Conservation (phyloP, 257 asterid species). For the Solanum ossicruentum region DNA sequence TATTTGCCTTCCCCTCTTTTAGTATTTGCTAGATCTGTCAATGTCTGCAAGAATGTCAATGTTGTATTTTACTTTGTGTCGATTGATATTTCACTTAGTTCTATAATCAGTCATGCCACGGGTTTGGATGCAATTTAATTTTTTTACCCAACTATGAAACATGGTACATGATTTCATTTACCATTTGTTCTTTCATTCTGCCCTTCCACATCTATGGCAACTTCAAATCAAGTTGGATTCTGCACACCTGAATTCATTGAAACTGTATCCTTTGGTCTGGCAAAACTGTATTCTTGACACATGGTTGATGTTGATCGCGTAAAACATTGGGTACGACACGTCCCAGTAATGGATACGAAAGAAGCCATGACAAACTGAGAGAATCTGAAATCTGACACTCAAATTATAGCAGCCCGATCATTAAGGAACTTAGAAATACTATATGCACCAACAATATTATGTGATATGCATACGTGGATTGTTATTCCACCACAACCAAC, state of each 20-base stretch:
- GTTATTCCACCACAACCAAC: background rate
- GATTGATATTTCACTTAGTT: too few species aligned
- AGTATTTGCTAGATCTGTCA: background rate
- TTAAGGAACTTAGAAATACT: background rate
- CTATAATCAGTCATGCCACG: background rate
- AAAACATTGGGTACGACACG: too few species aligned
- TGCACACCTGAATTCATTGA: background rate
- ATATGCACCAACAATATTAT: background rate
- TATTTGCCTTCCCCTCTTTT: background rate
- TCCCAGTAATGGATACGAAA: too few species aligned
- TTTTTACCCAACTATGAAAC: background rate
- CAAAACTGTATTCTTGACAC: background rate
- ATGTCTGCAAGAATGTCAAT: background rate
- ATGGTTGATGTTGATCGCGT: background rate
- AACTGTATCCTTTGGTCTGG: background rate
- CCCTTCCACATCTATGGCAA: background rate
- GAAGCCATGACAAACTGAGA: background rate
- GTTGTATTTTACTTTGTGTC: background rate
- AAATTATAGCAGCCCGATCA: background rate
- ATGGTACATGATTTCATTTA: background rate
- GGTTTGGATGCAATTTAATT: background rate
- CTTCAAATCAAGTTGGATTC: background rate
- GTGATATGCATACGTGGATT: background rate
- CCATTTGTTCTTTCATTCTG: background rate
- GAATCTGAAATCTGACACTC: background rate